Evolutionary conservation across 345 rosid species (phyloP), one percentile per base, ranked within the genome.

Genomic region (Aethionema arabicum): DNA sequence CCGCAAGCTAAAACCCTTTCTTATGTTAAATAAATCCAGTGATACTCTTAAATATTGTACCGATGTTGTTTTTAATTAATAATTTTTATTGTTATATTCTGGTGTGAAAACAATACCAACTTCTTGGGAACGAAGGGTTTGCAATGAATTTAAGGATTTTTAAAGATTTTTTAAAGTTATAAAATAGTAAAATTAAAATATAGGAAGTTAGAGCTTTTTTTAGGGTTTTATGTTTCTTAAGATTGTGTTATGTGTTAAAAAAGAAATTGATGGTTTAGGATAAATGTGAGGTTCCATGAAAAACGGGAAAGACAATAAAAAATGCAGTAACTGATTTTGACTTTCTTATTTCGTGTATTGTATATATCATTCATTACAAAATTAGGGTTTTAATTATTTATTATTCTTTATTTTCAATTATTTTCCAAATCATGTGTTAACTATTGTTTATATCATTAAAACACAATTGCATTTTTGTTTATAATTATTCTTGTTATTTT

Each of bases 1-100:
- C 21, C 69, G 59, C 68, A 63, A 63, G 74, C 43, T 56, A 50
- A 70, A 70, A 3, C 60, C 69, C 43, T 52, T 70, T 50, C 13
- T 35, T 10, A 59, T 42, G 63, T 42, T 50, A 56, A 49, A 21
- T 21, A 21, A 43, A 70, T 70, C 74, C 74, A 70, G 69, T 32
- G 8, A 11, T 60, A 67, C 61, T 14, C 66, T 66, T 10, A 38
- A 29, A 72, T 44, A 37, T 65, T 45, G 21, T 40, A 39, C 32
- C 47, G 56, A 58, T 63, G 51, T 33, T 52, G 15, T 58, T 33
- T 52, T 31, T 10, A 40, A 5, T 35, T 61, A 8, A 38, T 4
- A 16, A 40, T 5, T 47, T 46, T 8, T 35, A 54, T 63, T 4
- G 40, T 62, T 41, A 42, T n/a, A 11, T 36, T n/a, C 42, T 13